These are phyloP conservation scores for Achaetomiella virescens DNA, from an alignment of 495 filamentous ascomycete genomes.

Conservation along the genomic window DNA sequence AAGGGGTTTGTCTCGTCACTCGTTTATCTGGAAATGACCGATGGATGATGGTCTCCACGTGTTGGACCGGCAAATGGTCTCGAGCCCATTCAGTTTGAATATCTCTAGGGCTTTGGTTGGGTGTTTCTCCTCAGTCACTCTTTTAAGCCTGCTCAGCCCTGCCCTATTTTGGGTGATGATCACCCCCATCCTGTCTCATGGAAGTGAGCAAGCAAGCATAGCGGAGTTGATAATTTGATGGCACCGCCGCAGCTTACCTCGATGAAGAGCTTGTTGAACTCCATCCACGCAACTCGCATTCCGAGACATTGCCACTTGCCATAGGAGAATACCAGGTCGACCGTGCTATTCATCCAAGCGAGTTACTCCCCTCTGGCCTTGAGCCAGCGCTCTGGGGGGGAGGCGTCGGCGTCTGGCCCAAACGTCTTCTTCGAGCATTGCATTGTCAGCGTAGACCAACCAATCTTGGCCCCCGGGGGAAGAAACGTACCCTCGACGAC, in stretches of 20 bases:
- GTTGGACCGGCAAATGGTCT: no score
- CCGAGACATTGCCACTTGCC: slow-evolving; percentile 37
- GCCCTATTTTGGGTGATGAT: no score
- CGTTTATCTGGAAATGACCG: no score
- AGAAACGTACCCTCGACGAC: slow-evolving; percentile 42
- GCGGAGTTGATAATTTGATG: neutral
- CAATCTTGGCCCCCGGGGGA: slow-evolving; percentile 44
- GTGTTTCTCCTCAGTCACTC: neutral
- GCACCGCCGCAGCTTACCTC: slow-evolving; percentile 31
- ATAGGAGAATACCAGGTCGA: slow-evolving; percentile 30
- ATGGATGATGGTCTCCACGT: no score
- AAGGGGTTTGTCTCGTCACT: neutral
- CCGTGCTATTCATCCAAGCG: slow-evolving; percentile 29
- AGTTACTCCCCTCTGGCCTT: slow-evolving; percentile 29
- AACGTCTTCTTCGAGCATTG: slow-evolving; percentile 25
- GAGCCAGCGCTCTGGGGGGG: slow-evolving; percentile 50
- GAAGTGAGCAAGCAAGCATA: neutral
- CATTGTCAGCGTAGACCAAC: slow-evolving; percentile 26
- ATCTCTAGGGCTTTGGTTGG: no score
- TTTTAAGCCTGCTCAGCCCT: neutral
- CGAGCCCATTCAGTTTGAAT: no score
- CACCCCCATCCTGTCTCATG: no score
- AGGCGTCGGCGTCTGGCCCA: slow-evolving; percentile 40
- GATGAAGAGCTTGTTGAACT: slow-evolving; percentile 47
- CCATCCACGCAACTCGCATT: slow-evolving; percentile 29